Base-by-base conservation (phyloP, 1,284 basidiomycete genomes). In the Puccinia triticina region DNA sequence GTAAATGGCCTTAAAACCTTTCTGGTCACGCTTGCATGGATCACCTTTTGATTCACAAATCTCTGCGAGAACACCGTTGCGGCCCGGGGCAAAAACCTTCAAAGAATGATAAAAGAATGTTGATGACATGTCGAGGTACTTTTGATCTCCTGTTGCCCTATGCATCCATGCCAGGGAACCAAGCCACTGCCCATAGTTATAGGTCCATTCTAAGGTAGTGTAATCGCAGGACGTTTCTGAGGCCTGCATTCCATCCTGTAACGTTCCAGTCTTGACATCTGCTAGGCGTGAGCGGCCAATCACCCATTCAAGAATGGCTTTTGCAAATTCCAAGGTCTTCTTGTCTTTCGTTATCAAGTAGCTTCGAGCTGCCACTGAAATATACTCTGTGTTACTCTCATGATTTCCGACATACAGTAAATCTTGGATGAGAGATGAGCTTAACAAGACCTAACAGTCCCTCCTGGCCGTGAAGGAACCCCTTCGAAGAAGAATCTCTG, bases 1-100 rank as follows among this genome's bases (percentile, higher is more conserved):
- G 48, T 82, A 82, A 7, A 69, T 34, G 1, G 80, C 80, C 53
- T 82, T 82, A 40, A 82, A 82, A 21, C 80, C 80, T 76, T 82
- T 72, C 32, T 75, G 80, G 61, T 82, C 80, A 37, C 80, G 71
- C 32, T 82, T 82, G 73, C 80, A 82, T 18, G 48, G 29, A 26
- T 82, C 40, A 12, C n/a, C n/a, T n/a, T n/a, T n/a, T n/a, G 72
- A 32, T n/a, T 82, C 80, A 29, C 80, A 82, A 18, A 32, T 29
- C 59, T 82, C 80, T 4, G 80, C 37, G 12, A 82, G 46, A 16
- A 82, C 64, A 37, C 71, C 59, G 43, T 55, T 67, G n/a, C n/a
- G n/a, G n/a, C n/a, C n/a, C n/a, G 26, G 46, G 40, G n/a, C 59
- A n/a, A 82, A 82, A 5, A 32, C 48, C 37, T 43, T 43, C 14